Conservation (phyloP, 2,329 filamentous ascomycete species). For the Talaromyces sp. region DNA sequence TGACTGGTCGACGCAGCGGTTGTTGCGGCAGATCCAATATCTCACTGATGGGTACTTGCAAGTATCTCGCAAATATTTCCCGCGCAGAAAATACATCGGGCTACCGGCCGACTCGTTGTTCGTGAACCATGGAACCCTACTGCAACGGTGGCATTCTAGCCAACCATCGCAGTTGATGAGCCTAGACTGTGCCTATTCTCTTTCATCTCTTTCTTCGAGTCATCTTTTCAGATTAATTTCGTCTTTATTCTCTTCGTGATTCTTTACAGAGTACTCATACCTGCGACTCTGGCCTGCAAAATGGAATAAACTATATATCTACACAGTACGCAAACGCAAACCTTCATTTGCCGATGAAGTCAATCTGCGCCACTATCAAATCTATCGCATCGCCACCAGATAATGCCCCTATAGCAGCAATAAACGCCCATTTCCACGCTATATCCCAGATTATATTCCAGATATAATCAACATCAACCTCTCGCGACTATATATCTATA, state of each 20-base stretch:
- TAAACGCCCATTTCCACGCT: background rate
- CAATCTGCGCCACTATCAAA: conserved; percentile 4
- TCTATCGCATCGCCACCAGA: conserved; percentile 5
- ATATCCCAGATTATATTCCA: background rate
- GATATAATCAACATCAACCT: background rate
- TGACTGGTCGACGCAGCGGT: background rate
- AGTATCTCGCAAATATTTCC: background rate
- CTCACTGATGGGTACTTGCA: background rate
- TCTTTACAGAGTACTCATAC: background rate
- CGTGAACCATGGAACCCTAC: background rate
- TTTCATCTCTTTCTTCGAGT: background rate
- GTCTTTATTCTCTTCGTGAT: background rate
- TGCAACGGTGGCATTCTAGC: conserved; percentile 3
- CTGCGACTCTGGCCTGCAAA: background rate
- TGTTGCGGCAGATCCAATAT: background rate
- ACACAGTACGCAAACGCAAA: background rate
- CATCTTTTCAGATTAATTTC: background rate
- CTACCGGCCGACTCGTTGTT: background rate
- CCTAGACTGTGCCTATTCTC: background rate
- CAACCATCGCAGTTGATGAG: background rate
- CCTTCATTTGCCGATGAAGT: background rate
- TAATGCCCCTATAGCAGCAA: background rate
- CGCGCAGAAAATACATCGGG: background rate
- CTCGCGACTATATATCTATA: background rate
- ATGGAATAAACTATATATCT: background rate